A percentile compares a stretch with the other conserved stretches of the same genome.
These are phyloP conservation scores for Barnettozyma californica DNA, from an alignment of 805 yeast species.

Conservation along the genomic window DNA sequence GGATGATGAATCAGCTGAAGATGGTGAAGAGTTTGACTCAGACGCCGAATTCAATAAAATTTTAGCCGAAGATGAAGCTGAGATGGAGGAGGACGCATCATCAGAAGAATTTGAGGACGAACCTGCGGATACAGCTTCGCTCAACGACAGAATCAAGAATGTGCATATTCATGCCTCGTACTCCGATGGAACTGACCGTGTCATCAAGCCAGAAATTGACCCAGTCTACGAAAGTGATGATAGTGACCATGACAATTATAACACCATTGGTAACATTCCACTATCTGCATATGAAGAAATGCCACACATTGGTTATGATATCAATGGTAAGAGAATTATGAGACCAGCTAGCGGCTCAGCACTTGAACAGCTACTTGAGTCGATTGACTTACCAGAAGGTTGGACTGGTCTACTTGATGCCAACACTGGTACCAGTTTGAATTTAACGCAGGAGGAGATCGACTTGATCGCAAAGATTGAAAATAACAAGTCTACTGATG, in stretches of 20 bases:
- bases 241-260: slow-evolving; percentile 71
- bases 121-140: slow-evolving; percentile 45
- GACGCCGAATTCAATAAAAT: slow-evolving; percentile 61
- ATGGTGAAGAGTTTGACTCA: slow-evolving; percentile 32
- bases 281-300: slow-evolving; percentile 90
- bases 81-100: slow-evolving; percentile 25
- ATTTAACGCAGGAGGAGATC: slow-evolving; percentile 80
- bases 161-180: slow-evolving; percentile 50
- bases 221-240: slow-evolving; percentile 96
- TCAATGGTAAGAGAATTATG: slow-evolving; percentile 97
- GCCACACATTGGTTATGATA: slow-evolving; percentile 96
- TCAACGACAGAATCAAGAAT: slow-evolving; percentile 51
- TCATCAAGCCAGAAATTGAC: slow-evolving; percentile 81
- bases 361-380: slow-evolving; percentile 80
- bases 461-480: slow-evolving; percentile 85
- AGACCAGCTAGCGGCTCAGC: slow-evolving; percentile 98
- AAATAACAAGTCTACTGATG: slow-evolving; percentile 78
- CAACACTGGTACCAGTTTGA: slow-evolving; percentile 79
- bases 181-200: slow-evolving; percentile 77
- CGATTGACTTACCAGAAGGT: slow-evolving; percentile 93
- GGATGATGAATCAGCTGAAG: slow-evolving; percentile 19
- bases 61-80: slow-evolving; percentile 47
- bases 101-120: slow-evolving; percentile 49
- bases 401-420: slow-evolving; percentile 97
- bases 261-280: slow-evolving; percentile 93